Percentiles rank a stretch among this genome's conserved stretches.
Conservation (phyloP, 2,329 filamentous ascomycete species). For the Myrmaecium sp. region DNA sequence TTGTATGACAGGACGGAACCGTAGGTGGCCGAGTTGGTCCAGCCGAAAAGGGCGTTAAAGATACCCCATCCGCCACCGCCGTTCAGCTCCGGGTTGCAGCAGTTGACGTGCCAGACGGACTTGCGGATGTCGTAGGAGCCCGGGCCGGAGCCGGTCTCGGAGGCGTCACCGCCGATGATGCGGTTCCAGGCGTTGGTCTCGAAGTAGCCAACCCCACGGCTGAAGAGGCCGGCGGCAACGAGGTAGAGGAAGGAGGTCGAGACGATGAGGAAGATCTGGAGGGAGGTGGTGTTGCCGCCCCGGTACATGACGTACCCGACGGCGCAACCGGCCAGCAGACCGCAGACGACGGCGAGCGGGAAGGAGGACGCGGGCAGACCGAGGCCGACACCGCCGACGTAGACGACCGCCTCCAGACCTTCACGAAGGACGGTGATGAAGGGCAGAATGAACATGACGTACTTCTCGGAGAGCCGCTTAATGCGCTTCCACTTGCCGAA, state of each 20-base stretch:
- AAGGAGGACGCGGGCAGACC: slow-evolving; percentile 58
- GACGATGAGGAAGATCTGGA: slow-evolving; percentile 64
- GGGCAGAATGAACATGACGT: slow-evolving; percentile 71
- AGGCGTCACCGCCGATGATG: slow-evolving; percentile 43
- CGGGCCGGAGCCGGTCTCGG: slow-evolving; percentile 48
- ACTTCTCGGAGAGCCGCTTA: slow-evolving; percentile 56
- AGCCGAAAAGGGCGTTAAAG: slow-evolving; percentile 73
- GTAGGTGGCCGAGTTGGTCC: slow-evolving; percentile 78
- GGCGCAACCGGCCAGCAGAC: slow-evolving; percentile 46
- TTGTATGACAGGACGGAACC: slow-evolving; percentile 80
- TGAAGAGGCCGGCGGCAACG: slow-evolving; percentile 68
- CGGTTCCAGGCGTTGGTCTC: slow-evolving; percentile 54
- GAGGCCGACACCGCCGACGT: slow-evolving; percentile 70
- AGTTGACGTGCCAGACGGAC: slow-evolving; percentile 34
- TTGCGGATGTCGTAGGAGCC: slow-evolving; percentile 60
- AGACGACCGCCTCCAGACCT: slow-evolving; percentile 72
- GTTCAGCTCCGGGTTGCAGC: slow-evolving; percentile 57
- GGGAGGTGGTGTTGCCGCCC: slow-evolving; percentile 42
- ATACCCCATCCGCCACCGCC: slow-evolving; percentile 71
- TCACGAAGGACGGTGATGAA: slow-evolving; percentile 76
- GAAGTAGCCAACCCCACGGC: slow-evolving; percentile 57
- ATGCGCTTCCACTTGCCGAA: slow-evolving; percentile 32
- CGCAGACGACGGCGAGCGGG: slow-evolving; percentile 58
- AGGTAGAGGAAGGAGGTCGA: slow-evolving; percentile 75
- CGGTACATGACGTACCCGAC: slow-evolving; percentile 60